Base-by-base conservation (phyloP, 2,329 filamentous ascomycete species). In the Fusarium subtropicale region DNA sequence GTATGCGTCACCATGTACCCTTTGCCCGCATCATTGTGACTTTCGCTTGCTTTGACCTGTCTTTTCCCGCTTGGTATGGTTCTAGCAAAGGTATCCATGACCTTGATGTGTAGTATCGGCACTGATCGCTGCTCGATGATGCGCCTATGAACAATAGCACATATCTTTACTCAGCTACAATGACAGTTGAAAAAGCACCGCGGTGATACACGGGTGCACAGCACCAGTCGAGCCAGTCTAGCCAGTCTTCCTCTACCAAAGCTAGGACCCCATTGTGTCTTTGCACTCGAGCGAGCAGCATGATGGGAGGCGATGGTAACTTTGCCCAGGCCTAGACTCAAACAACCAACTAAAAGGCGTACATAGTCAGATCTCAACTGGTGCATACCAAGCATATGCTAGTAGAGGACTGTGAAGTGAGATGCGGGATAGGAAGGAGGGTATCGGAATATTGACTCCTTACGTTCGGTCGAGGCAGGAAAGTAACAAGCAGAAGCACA, bases 1-100 rank as follows among this genome's bases (percentile, higher is more conserved):
- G 66, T 75, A 75, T 72, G 70, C 48, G 62, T 63, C 62, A 66
- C 63, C 60, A 75, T 54, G 73, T 75, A 74, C 61, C 48, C 30
- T 15, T 52, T 33, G 33, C 13, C 56, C 22, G 48, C 58, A 45
- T 53, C 68, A 59, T 54, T 38, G 53, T 52, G 12, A 64, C 55
- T 46, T 50, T 60, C 28, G 57, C 64, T 53, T 48, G 36, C 46
- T 50, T 55, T 59, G 59, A 39, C 44, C 53, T 51, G 48, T 57
- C 38, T 57, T 56, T 26, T 48, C 56, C 41, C 50, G 39, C 46
- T 52, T 55, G 47, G 41, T 66, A 50, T 45, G 38, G 50, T 65
- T 55, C 62, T 46, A 44, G 33, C 4, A 39, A 36, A 53, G n/a
- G 31, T 22, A 52, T 53, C 20, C 41, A 56, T 42, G 57, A 31